These are phyloP conservation scores for Phytophthora lateralis DNA, from an alignment of 352 stramenopile species.

Conservation along the genomic window DNA sequence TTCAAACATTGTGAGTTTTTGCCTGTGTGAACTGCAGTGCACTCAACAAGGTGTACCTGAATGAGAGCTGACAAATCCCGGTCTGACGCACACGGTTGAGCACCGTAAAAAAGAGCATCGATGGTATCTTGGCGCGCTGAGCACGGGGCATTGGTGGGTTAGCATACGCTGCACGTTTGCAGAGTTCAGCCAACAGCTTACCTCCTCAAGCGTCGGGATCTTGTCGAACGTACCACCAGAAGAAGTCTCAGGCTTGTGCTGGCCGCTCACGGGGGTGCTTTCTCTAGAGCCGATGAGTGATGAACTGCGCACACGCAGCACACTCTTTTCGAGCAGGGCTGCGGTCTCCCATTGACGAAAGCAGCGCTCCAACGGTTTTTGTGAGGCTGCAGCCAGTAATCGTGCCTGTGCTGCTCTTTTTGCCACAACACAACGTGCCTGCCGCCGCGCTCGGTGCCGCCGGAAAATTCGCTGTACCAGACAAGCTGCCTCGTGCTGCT, in stretches of 20 bases:
- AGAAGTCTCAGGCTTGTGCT: slow-evolving; percentile 15
- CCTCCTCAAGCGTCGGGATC: slow-evolving; percentile 55
- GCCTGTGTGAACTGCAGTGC: background rate
- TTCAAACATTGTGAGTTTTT: slow-evolving; percentile 3
- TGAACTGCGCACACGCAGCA: slow-evolving; percentile 46
- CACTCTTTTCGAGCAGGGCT: slow-evolving; percentile 51
- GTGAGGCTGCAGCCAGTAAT: slow-evolving; percentile 47
- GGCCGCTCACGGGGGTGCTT: slow-evolving; percentile 17
- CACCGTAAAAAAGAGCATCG: slow-evolving; percentile 73
- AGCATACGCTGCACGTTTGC: background rate
- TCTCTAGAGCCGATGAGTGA: slow-evolving; percentile 29
- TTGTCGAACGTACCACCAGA: slow-evolving; percentile 25
- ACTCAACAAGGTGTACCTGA: slow-evolving; percentile 35
- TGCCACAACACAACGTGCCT: slow-evolving; percentile 46
- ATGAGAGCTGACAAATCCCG: slow-evolving; percentile 68
- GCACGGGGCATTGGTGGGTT: slow-evolving; percentile 3
- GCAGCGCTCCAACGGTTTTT: slow-evolving; percentile 62
- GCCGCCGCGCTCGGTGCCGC: slow-evolving; percentile 41
- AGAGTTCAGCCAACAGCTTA: slow-evolving; percentile 18
- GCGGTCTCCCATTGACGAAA: slow-evolving; percentile 64
- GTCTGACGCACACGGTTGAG: slow-evolving; percentile 70
- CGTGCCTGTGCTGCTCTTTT: slow-evolving; percentile 58
- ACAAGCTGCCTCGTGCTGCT: slow-evolving; percentile 35
- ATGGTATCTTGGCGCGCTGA: slow-evolving; percentile 62
- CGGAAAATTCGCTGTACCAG: slow-evolving; percentile 60